Evolutionary conservation across 202 grass and related monocot genomes (phyloP).

Genomic region (Musa balbisiana): DNA sequence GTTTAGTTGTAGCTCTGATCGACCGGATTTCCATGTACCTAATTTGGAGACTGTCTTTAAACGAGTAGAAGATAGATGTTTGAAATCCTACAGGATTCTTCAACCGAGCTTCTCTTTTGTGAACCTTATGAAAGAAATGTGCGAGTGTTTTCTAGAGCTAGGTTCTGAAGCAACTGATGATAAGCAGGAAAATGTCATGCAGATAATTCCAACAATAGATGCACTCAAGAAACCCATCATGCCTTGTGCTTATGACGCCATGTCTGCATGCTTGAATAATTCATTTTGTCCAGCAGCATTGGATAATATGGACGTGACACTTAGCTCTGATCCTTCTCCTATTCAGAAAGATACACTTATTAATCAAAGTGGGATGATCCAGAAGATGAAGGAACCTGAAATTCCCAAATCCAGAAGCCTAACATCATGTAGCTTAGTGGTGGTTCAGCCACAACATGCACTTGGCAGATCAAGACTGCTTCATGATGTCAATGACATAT

Average conservation of each 20-base stretch:
- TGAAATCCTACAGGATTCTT: slow-evolving; percentile 40
- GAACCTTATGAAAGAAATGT: slow-evolving; percentile 52
- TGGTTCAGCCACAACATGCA: slow-evolving; percentile 30
- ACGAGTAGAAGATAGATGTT: slow-evolving; percentile 49
- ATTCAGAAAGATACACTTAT: slow-evolving; percentile 19
- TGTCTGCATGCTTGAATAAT: slow-evolving; percentile 11
- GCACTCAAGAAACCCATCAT: slow-evolving; percentile 13
- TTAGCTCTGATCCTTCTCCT: slow-evolving; percentile 6
- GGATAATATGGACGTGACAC: not conserved
- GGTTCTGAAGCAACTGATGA: slow-evolving; percentile 25
- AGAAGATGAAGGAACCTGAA: slow-evolving; percentile 15
- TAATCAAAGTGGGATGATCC: slow-evolving; percentile 25
- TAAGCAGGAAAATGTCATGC: slow-evolving; percentile 18
- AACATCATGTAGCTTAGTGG: slow-evolving; percentile 17
- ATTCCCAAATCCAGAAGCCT: slow-evolving; percentile 21
- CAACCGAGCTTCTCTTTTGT: slow-evolving; percentile 48
- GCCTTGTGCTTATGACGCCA: slow-evolving; percentile 8
- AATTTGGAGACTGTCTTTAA: slow-evolving; percentile 49
- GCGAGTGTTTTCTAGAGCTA: slow-evolving; percentile 38
- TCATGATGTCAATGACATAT: slow-evolving; percentile 53
- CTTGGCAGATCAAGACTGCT: slow-evolving; percentile 26
- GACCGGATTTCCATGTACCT: slow-evolving; percentile 40
- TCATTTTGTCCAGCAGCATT: not conserved
- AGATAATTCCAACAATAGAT: slow-evolving; percentile 14
- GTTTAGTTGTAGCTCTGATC: slow-evolving; percentile 35